These are phyloP conservation scores for Aquilaria yunnanensis DNA, from an alignment of 345 rosid genomes.

Conservation along the genomic window DNA sequence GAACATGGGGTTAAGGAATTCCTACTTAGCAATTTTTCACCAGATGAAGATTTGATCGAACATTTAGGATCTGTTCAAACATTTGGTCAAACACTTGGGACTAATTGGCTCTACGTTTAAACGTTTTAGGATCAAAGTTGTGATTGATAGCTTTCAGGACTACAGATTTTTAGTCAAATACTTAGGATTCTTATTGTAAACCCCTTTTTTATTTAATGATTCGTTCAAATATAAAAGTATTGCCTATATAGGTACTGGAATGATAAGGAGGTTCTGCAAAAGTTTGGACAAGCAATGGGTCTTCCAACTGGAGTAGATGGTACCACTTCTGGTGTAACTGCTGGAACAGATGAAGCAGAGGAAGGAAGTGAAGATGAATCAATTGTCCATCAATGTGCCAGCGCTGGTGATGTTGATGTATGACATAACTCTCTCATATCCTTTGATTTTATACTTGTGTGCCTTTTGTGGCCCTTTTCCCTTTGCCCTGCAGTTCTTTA, in stretches of 20 bases:
- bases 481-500: neutral
- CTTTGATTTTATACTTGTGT: too few relatives aligned
- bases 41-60: too few relatives aligned
- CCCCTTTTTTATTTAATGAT: too few relatives aligned
- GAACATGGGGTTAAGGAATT: too few relatives aligned
- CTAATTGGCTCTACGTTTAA: too few relatives aligned
- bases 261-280: constrained; percentile 80
- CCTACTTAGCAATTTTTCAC: too few relatives aligned
- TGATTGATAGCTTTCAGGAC: neutral
- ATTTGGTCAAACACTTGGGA: too few relatives aligned
- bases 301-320: constrained; percentile 63
- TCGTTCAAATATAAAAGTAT: neutral
- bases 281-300: constrained; percentile 99
- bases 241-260: constrained; percentile 76
- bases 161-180: too few relatives aligned
- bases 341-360: constrained; percentile 53
- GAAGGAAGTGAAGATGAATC: constrained; percentile 92
- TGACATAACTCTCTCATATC: neutral
- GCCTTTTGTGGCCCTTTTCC: neutral
- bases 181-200: too few relatives aligned
- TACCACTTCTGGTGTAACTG: constrained; percentile 49
- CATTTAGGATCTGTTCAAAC: too few relatives aligned
- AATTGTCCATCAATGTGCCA: constrained; percentile 82
- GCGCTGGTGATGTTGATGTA: constrained; percentile 97
- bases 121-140: too few relatives aligned